A percentile compares a stretch with the other conserved stretches of the same genome.
Evolutionary conservation across 2,329 filamentous ascomycete species (phyloP).

Genomic region (Leptodontidium sp.): DNA sequence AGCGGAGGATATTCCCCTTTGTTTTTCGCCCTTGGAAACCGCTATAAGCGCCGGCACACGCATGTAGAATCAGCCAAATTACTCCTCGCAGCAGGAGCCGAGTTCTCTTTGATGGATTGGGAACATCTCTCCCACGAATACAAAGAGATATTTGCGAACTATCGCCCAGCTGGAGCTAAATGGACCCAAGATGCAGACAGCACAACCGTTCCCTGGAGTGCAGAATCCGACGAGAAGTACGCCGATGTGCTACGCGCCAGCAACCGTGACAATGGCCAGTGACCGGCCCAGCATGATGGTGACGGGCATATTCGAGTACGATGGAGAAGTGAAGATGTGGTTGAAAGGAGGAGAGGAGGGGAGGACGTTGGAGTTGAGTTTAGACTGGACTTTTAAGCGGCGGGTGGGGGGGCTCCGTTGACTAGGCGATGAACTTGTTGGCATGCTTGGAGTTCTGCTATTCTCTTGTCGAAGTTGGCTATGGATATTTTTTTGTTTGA

Average conservation of each 20-base stretch:
- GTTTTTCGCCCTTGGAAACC: slow-evolving; percentile 12
- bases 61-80: neutral
- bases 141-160: neutral
- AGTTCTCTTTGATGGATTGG: neutral
- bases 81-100: slow-evolving; percentile 5
- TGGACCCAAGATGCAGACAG: neutral
- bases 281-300: no score
- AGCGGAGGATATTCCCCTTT: slow-evolving; percentile 27
- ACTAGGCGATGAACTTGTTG: no score
- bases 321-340: neutral
- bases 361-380: slow-evolving; percentile 12
- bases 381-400: neutral
- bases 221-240: neutral
- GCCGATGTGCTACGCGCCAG: neutral
- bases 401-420: neutral
- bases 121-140: neutral
- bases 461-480: no score
- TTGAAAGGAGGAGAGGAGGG: neutral
- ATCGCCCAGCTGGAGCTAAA: neutral
- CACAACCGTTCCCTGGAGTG: neutral
- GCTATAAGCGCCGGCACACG: no score
- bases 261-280: neutral
- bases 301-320: neutral
- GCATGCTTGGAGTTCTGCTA: no score
- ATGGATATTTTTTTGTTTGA: no score